Base-by-base conservation (phyloP, 257 asterid species). In the Jacaranda copaia region DNA sequence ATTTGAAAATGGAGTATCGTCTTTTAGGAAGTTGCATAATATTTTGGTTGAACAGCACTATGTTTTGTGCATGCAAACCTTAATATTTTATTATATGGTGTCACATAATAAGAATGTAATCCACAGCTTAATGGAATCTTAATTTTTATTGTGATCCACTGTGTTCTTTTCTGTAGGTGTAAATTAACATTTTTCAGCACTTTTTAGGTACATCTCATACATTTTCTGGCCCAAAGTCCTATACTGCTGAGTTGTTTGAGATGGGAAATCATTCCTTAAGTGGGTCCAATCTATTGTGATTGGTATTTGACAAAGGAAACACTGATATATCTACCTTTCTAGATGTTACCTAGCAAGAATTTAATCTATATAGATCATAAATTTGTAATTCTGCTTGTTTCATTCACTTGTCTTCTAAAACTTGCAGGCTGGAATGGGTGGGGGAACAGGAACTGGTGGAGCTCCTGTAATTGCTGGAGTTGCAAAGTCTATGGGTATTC, bases 391-490 rank as follows among this genome's bases (percentile, higher is more conserved):
- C 51, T 48, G 53, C 40, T 39, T 64, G 48, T 61, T 70, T 70
- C 14, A 56, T 60, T 74, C 35, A 68, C 77, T 73, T 38, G n/a
- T 84, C 68, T 69, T 8, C 52, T 61, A n/a, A 77, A 53, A 51
- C 72, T 76, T 82, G 76, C 97, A 96, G 98, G 97, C 98, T 80
- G 99, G 98, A 84, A 96, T 96, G 99, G 99, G 99, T 66, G 99
- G 99, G 70, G 99, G 98, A 76, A 96, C 99, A 36, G 98, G 99
- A 43, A 96, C 99, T 35, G 99, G 99, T 52, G 99, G 84, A 75
- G 99, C 98, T 77, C 99, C 99, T 42, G 81, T 93, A 77, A 93
- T 96, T 75, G 99, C 99, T 67, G 99, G 96, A 53, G 72, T 92
- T 57, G 97, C 97, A 74, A 96, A 90, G 81, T 81, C 99, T 15